These are phyloP conservation scores for Rosa chinensis DNA, from an alignment of 306 rosid species.

Conservation along the genomic window DNA sequence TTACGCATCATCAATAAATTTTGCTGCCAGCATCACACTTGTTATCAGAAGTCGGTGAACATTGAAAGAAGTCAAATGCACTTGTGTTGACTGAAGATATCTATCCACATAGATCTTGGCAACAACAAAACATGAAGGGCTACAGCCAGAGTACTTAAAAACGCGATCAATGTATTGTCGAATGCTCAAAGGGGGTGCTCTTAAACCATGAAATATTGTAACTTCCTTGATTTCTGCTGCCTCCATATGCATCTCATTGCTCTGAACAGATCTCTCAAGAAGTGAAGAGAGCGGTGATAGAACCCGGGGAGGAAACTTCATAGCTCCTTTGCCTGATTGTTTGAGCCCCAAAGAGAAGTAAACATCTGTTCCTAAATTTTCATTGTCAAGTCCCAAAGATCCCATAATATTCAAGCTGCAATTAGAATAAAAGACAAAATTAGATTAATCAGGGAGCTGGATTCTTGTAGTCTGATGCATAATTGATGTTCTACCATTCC, in stretches of 20 bases:
- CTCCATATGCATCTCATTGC: constrained; percentile 60
- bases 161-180: constrained; percentile 75
- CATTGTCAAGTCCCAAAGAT: constrained; percentile 48
- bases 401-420: constrained; percentile 74
- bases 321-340: constrained; percentile 47
- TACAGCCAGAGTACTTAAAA: constrained; percentile 90
- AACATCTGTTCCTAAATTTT: constrained; percentile 48
- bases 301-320: constrained; percentile 77
- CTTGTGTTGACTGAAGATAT: constrained; percentile 52
- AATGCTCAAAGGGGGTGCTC: constrained; percentile 77
- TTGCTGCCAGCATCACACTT: constrained; percentile 87
- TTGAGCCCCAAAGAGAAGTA: constrained; percentile 69
- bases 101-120: constrained; percentile 80
- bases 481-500: not conserved
- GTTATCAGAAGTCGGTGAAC: constrained; percentile 94
- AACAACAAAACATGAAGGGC: constrained; percentile 90
- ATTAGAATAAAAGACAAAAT: constrained; percentile 5
- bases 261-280: constrained; percentile 70
- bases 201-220: constrained; percentile 79
- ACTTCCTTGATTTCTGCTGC: constrained; percentile 46
- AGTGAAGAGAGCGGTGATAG: constrained; percentile 75
- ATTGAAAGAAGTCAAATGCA: constrained; percentile 72
- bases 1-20: constrained; percentile 91
- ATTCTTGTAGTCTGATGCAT: not conserved
- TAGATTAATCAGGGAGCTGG: not conserved